Evolutionary conservation across 257 asterid species (phyloP), one percentile per base, ranked within the genome.

Genomic region (Galeopsis tetrahit): DNA sequence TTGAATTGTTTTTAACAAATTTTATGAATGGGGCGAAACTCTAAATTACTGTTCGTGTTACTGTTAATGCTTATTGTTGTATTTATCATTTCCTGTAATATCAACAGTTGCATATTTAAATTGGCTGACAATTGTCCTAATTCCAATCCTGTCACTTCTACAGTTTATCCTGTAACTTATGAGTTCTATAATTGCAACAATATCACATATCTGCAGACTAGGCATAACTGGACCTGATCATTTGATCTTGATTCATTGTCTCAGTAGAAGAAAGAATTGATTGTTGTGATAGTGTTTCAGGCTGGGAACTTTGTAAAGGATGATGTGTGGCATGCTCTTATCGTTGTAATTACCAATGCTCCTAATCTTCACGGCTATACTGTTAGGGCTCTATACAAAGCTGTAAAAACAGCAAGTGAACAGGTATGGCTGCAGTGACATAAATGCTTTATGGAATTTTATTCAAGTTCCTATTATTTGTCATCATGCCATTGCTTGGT

Each of bases 301-400:
- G 98, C 99, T 77, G 99, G 98, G 80, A 92, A 81, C 74, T 71
- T 80, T 84, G 97, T 95, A 49, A 92, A 92, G 83, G 98, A 92
- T 82, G 99, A 95, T 71, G 99, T 87, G 35, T 95, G 98, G 97
- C 96, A 95, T 81, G 94, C 92, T 32, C 96, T 95, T 63, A 84
- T 95, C 32, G 90, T 95, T 56, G 91, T 95, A 74, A 85, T 92
- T 71, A 90, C 96, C 36, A 95, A 95, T 89, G 96, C 98, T 76
- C 80, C 97, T 70, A 75, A 88, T 80, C 98, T 95, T 66, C 98
- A 92, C 57, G 98, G 98, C 2, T 92, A 92, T 78, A 63, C 96
- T 44, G 97, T 92, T 66, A 88, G 99, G 79, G 84, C 90, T 2
- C 82, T 95, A 53, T 95, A 85, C 84, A 87, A 82, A 81, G 96